Conservation (phyloP, 2,329 filamentous ascomycete species). For the Blastomyces gilchristii region DNA sequence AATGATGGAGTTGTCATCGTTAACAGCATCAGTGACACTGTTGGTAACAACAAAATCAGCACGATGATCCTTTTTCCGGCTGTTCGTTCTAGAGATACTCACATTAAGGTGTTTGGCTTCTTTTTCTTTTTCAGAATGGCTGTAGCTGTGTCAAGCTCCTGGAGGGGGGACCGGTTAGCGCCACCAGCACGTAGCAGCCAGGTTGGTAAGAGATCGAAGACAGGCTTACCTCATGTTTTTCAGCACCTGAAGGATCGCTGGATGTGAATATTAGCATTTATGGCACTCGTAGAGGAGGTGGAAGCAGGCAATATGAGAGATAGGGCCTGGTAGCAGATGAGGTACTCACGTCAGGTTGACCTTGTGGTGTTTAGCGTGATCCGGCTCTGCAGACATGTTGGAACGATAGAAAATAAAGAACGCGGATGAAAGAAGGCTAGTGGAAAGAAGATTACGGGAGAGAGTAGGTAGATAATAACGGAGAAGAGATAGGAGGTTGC, state of each 20-base stretch:
- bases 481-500: not conserved
- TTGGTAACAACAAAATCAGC: slow-evolving; percentile 25
- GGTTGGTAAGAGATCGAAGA: slow-evolving; percentile 13
- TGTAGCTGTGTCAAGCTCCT: slow-evolving; percentile 86
- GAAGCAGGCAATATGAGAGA: slow-evolving; percentile 4
- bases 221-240: slow-evolving; percentile 65
- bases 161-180: slow-evolving; percentile 17
- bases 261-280: slow-evolving; percentile 32
- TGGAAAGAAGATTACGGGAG: slow-evolving; percentile 10
- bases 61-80: not conserved
- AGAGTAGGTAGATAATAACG: not conserved
- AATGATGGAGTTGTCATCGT: slow-evolving; percentile 99
- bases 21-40: slow-evolving; percentile 94
- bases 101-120: slow-evolving; percentile 99
- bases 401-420: slow-evolving; percentile 17
- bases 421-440: slow-evolving; percentile 1
- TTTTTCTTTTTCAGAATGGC: slow-evolving; percentile 99
- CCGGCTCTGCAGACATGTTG: slow-evolving; percentile 63
- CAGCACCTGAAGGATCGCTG: slow-evolving; percentile 82
- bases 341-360: slow-evolving; percentile 64
- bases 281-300: not conserved
- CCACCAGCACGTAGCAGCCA: slow-evolving; percentile 18
- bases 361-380: slow-evolving; percentile 67
- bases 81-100: slow-evolving; percentile 31
- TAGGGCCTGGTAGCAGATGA: not conserved